Evolutionary conservation across 2,329 filamentous ascomycete genomes (phyloP).

Genomic region (Colletotrichum brevisporum): DNA sequence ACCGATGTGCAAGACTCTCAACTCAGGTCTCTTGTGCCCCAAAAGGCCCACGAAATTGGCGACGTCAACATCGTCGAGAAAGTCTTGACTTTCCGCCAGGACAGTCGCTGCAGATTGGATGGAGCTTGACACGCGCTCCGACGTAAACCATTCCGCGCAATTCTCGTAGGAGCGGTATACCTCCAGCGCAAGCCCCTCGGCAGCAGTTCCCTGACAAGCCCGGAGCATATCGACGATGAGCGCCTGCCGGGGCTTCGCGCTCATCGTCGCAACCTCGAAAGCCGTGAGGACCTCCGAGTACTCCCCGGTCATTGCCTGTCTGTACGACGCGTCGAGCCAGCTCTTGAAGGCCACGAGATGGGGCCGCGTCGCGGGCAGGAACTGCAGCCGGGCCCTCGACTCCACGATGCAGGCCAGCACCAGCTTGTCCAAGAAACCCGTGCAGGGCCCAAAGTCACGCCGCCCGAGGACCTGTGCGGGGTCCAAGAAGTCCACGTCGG

Average conservation of each 20-base stretch:
- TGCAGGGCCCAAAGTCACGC: neutral
- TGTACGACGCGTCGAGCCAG: conserved; percentile 28
- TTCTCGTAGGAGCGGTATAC: neutral
- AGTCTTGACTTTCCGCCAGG: too few relatives aligned
- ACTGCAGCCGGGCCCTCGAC: conserved; percentile 23
- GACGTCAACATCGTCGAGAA: conserved; percentile 16
- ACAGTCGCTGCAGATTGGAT: neutral
- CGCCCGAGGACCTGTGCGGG: neutral
- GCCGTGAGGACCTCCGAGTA: conserved; percentile 6
- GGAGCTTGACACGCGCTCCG: neutral
- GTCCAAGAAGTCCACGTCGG: conserved; percentile 25
- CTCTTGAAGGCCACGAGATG: conserved; percentile 25
- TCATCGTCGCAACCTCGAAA: conserved; percentile 14
- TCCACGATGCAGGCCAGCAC: conserved; percentile 31
- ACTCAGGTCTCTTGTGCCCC: conserved; percentile 44
- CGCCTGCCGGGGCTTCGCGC: neutral
- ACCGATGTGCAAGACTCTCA: conserved; percentile 29
- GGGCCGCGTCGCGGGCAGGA: conserved; percentile 27
- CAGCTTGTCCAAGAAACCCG: conserved; percentile 1
- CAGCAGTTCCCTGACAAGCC: conserved; percentile 4
- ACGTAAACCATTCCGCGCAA: conserved; percentile 11
- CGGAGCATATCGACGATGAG: neutral
- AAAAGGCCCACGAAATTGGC: conserved; percentile 30
- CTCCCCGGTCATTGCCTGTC: conserved; percentile 16
- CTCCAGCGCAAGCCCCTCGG: neutral